These are phyloP conservation scores for Protomyces arabidopsidicola DNA, from an alignment of 1,139 yeast genomes.

Conservation along the genomic window DNA sequence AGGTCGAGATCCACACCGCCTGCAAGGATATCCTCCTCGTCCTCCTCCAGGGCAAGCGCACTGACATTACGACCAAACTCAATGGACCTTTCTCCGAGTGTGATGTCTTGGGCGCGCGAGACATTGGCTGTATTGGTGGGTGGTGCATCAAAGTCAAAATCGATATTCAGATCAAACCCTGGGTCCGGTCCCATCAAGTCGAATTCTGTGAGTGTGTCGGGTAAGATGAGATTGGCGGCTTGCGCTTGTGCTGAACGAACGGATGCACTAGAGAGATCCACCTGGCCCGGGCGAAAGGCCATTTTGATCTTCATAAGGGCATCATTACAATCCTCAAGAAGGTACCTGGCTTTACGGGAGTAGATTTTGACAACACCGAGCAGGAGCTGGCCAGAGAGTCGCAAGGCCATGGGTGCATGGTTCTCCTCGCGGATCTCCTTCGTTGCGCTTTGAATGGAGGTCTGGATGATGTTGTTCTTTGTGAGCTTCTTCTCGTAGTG, in stretches of 20 bases:
- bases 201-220: conserved; percentile 73
- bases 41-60: conserved; percentile 9
- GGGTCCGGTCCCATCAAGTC: conserved; percentile 47
- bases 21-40: conserved; percentile 32
- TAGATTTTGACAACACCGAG: conserved; percentile 87
- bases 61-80: conserved; percentile 12
- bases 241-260: conserved; percentile 40
- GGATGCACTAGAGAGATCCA: conserved; percentile 47
- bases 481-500: conserved; percentile 77
- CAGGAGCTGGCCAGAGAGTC: conserved; percentile 82
- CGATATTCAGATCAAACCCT: conserved; percentile 24
- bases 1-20: conserved; percentile 27
- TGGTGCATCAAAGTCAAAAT: conserved; percentile 23
- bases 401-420: conserved; percentile 57
- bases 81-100: conserved; percentile 9
- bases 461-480: conserved; percentile 66
- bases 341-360: conserved; percentile 76
- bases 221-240: conserved; percentile 53
- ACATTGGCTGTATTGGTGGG: conserved; percentile 14
- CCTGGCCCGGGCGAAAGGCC: conserved; percentile 54
- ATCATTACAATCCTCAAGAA: conserved; percentile 79
- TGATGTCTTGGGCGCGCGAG: conserved; percentile 27
- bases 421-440: conserved; percentile 45
- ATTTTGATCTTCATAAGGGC: conserved; percentile 68
- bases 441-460: conserved; percentile 68